Conservation (phyloP, 371 early-diverging fungal species). For the Mucor velutinosus region DNA sequence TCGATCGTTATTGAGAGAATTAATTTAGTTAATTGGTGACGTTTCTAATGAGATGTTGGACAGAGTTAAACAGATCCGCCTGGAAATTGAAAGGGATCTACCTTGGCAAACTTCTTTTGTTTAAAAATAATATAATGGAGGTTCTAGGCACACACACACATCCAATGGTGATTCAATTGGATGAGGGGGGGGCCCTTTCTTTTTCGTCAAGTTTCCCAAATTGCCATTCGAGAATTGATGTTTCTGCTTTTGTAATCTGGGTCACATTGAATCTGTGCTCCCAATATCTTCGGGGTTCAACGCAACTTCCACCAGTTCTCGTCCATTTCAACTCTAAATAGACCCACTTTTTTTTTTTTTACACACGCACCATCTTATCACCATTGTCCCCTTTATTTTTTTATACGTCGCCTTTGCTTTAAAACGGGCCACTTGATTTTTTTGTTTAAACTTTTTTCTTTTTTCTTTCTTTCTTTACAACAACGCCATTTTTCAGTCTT, state of each 20-base stretch:
- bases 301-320: background rate
- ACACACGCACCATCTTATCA: background rate
- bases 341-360: background rate
- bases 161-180: background rate
- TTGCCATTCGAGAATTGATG: background rate
- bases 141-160: background rate
- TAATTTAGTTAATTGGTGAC: slow-evolving; percentile 9
- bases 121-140: background rate
- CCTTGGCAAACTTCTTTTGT: background rate
- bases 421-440: background rate
- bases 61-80: background rate
- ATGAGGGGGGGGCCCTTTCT: background rate
- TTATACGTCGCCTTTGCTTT: too few relatives aligned
- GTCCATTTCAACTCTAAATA: background rate
- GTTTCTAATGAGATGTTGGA: background rate
- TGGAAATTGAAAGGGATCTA: background rate
- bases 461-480: background rate
- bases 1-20: background rate
- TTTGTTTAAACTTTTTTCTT: background rate
- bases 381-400: background rate
- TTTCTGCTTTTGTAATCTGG: background rate
- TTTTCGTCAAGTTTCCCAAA: background rate
- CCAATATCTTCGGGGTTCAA: background rate
- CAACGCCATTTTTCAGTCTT: background rate
- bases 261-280: background rate